Conservation (phyloP, 208 protist species). For the Angomonas desouzai region DNA sequence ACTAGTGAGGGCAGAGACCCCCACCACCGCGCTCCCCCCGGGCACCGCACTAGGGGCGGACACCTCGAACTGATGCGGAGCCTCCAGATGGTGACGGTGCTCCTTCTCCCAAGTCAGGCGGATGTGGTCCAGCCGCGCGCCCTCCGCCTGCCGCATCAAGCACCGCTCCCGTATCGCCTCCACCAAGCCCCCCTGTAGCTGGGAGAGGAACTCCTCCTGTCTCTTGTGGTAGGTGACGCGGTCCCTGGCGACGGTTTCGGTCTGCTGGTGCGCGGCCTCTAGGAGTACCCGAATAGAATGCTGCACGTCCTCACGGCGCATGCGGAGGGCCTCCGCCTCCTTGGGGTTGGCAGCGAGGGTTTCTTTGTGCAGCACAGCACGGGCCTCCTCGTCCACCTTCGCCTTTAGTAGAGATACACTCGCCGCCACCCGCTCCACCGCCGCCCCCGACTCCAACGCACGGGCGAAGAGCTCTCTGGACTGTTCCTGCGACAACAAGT, state of each 20-base stretch:
- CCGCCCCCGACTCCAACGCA: slow-evolving; percentile 4
- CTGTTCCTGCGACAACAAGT: slow-evolving; percentile 11
- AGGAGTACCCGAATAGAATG: slow-evolving; percentile 25
- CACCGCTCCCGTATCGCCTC: slow-evolving; percentile 39
- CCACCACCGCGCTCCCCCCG: not conserved
- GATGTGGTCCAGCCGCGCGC: slow-evolving; percentile 40
- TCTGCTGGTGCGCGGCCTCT: slow-evolving; percentile 21
- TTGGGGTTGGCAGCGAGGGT: not conserved
- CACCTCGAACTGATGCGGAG: slow-evolving; percentile 26
- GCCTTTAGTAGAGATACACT: slow-evolving; percentile 22
- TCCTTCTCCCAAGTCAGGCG: slow-evolving; percentile 49
- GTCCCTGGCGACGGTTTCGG: slow-evolving; percentile 3
- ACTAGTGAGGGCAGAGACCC: slow-evolving; percentile 13
- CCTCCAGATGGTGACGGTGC: slow-evolving; percentile 46
- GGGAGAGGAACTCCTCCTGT: slow-evolving; percentile 19
- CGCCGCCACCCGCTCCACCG: slow-evolving; percentile 19
- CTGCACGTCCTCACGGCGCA: slow-evolving; percentile 41
- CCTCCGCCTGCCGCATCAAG: slow-evolving; percentile 35
- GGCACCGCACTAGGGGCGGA: slow-evolving; percentile 13
- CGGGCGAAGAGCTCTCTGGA: slow-evolving; percentile 14
- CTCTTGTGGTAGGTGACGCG: slow-evolving; percentile 25
- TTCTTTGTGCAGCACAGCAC: not conserved
- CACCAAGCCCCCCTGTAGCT: slow-evolving; percentile 27
- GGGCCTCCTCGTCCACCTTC: slow-evolving; percentile 21
- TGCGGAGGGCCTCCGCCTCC: slow-evolving; percentile 12